Evolutionary conservation across 495 filamentous ascomycete species (phyloP).

Genomic region (Annulohypoxylon bovei): DNA sequence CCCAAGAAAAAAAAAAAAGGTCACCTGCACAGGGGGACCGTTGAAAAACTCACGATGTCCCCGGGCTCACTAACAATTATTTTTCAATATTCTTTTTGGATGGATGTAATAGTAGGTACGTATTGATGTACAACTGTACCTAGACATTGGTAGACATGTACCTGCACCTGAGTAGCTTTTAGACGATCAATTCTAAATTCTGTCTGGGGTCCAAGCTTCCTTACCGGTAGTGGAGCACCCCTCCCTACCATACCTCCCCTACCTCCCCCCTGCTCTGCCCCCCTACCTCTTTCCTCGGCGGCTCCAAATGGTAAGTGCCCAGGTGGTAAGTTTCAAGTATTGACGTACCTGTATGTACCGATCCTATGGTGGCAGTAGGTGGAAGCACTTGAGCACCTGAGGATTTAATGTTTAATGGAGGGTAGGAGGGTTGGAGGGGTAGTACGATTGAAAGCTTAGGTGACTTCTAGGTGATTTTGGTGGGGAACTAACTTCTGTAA

Average conservation of each 20-base stretch:
- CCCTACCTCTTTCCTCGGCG: background rate
- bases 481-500: constrained; percentile 18
- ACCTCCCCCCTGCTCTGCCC: background rate
- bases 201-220: constrained; percentile 17
- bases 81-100: constrained; percentile 11
- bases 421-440: constrained; percentile 28
- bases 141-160: background rate
- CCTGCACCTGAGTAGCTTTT: constrained; percentile 24
- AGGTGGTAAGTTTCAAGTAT: background rate
- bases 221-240: constrained; percentile 6
- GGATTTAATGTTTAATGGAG: background rate
- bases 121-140: background rate
- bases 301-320: background rate
- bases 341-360: background rate
- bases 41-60: constrained; percentile 50
- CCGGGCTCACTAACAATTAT: constrained; percentile 38
- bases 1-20: constrained; percentile 20
- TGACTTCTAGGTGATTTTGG: constrained; percentile 13
- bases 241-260: background rate
- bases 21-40: constrained; percentile 35
- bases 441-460: constrained; percentile 41
- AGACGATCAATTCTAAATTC: constrained; percentile 21
- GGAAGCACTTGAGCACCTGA: background rate
- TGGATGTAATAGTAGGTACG: too few species aligned
- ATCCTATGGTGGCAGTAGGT: background rate